Base-by-base conservation (phyloP, 176 grass and related monocot genomes). In the Ananas comosus region DNA sequence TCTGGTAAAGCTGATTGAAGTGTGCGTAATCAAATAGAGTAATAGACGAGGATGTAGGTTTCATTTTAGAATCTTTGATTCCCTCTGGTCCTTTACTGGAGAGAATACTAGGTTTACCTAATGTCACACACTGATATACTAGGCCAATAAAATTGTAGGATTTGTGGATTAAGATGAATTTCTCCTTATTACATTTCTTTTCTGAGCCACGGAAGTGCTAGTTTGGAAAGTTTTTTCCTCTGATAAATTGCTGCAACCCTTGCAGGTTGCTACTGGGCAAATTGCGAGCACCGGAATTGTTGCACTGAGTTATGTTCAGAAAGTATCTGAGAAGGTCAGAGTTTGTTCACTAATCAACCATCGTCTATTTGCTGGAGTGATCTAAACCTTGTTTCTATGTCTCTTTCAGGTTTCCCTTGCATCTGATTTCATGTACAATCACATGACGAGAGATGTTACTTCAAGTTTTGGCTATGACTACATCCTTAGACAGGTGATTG, bases 341-440 rank as follows among this genome's bases (percentile, higher is more conserved):
- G 59, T 76, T 59, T 70, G 69, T 61, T 71, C 52, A 12, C 5
- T 48, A 7, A 77, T 52, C 49, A 50, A 16, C 13, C 21, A 64
- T 65, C 2, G 53, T 53, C 16, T 82, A 12, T 66, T 70, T 58
- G 51, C 14, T 72, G 82, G 25, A 67, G 22, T 86, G 51, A 48
- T 53, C 48, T 23, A 24, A 42, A 58, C 47, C 70, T 56, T 69
- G n/a, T 29, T 76, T 12, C 13, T 21, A 2, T 12, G 69, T 48
- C 70, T 79, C 59, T 64, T 77, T 16, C 84, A 93, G 94, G 94
- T 99, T 85, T 86, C 89, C 70, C 89, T 99, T 18, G 94, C 87
- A 28, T 86, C 94, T 69, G 94, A 93, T 71, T 99, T 99, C 58
- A 99, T 99, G 90, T 99, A 99, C 79, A 99, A 99, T 70, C 94